phyloP scores from a whole-genome alignment of 768 basidiomycete genomes.

The Trametes maxima region DNA sequence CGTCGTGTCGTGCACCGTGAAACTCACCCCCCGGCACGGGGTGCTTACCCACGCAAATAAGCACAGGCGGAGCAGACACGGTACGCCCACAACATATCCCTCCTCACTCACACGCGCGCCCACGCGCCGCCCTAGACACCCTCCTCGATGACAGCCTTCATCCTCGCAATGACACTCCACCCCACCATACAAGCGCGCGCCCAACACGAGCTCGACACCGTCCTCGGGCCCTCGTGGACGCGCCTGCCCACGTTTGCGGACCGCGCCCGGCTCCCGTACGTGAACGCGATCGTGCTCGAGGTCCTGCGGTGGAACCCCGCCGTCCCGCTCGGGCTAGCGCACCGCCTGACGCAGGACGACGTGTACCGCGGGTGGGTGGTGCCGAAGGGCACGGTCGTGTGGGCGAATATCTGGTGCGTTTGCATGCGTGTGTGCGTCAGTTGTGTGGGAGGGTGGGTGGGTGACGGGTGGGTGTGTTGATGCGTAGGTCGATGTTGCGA shows the following conservation, averaged over 20 bases:
- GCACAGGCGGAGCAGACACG: conserved; percentile 34
- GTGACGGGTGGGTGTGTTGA: background rate
- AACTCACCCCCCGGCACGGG: background rate
- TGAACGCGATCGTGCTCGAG: conserved; percentile 29
- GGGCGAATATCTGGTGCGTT: conserved; percentile 36
- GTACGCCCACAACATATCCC: conserved; percentile 13
- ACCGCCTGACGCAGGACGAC: conserved; percentile 32
- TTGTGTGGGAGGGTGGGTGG: background rate
- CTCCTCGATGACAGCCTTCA: conserved; percentile 37
- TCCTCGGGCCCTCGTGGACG: conserved; percentile 6
- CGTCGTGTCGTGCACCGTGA: background rate
- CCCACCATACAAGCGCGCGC: conserved; percentile 34
- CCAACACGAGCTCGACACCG: conserved; percentile 34
- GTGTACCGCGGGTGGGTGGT: conserved; percentile 33
- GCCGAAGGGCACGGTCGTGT: conserved; percentile 32
- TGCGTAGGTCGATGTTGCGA: conserved; percentile 33
- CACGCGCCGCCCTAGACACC: conserved; percentile 28
- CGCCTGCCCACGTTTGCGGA: conserved; percentile 17
- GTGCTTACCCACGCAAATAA: background rate
- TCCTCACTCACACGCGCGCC: background rate
- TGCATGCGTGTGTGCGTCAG: background rate
- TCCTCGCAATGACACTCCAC: conserved; percentile 42
- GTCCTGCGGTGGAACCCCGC: conserved; percentile 34
- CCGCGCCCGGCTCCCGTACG: conserved; percentile 10
- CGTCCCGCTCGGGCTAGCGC: conserved; percentile 31